Evolutionary conservation across 345 rosid genomes (phyloP), one percentile per base, ranked within the genome.

Genomic region (Hibiscus trionum): DNA sequence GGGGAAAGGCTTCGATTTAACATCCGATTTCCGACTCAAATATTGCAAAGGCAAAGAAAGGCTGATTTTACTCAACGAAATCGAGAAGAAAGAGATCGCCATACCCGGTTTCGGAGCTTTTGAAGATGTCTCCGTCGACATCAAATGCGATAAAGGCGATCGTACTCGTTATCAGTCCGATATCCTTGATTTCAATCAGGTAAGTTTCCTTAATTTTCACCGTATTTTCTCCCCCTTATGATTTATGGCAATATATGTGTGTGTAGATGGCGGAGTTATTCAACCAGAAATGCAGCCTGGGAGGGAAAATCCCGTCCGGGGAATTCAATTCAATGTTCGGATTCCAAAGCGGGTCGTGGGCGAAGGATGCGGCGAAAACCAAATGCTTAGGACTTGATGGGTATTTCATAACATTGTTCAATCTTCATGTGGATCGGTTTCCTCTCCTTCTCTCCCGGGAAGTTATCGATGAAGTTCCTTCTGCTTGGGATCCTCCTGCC

Each of bases 61-160:
- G 61, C 56, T 95, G 11, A 87, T 95, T 72, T 29, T 82, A 7
- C 88, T 95, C 4, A 84, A 83, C 66, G 87, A 92, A 66, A 58
- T 80, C 0, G 82, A 85, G 58, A 85, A 69, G 72, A 78, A 79
- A 75, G 88, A 90, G 17, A 52, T 92, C 8, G 19, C 66, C 11
- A 57, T 92, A 31, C 99, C 96, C 5, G 87, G 97, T 21, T 90
- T 86, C 44, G 97, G 97, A 5, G 39, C 77, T 65, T 7, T 85
- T 21, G 11, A 66, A 1, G 84, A 80, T 70, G 97, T 92, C 42
- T 84, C 99, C 39, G 33, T 72, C 35, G 97, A 92, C 72, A 88
- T 95, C 59, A 85, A 75, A 68, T 92, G 93, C 64, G 97, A 90
- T 72, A 92, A 95, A 80, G 99, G 99, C 19, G 99, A 95, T n/a